A percentile compares a stretch with the other conserved stretches of the same genome.
These are phyloP conservation scores for Claviceps cyperi DNA, from an alignment of 2,329 filamentous ascomycete genomes.

Conservation along the genomic window DNA sequence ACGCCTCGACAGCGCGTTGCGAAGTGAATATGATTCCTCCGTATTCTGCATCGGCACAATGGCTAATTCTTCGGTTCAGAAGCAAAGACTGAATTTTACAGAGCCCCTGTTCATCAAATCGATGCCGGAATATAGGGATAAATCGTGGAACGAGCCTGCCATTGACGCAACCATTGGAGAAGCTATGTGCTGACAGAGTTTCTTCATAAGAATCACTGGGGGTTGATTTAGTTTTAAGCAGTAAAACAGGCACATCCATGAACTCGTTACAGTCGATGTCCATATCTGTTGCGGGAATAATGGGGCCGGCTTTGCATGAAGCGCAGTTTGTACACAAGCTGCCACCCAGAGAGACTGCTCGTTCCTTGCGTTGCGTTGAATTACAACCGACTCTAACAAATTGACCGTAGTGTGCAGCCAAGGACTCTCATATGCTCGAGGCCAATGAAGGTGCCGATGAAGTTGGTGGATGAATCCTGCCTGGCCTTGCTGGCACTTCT, in stretches of 20 bases:
- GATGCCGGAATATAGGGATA: constrained; percentile 63
- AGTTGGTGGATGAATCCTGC: no score
- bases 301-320: neutral
- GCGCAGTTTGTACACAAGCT: neutral
- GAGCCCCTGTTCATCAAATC: constrained; percentile 46
- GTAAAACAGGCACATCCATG: constrained; percentile 36
- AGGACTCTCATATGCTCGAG: neutral
- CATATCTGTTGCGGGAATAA: neutral
- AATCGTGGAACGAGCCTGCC: constrained; percentile 48
- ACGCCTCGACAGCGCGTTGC: constrained; percentile 70
- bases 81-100: constrained; percentile 37
- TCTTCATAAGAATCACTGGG: constrained; percentile 62
- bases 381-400: neutral
- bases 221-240: constrained; percentile 64
- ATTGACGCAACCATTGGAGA: constrained; percentile 11
- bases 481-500: no score
- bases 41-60: constrained; percentile 30
- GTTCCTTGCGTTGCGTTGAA: neutral
- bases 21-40: constrained; percentile 76
- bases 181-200: constrained; percentile 26
- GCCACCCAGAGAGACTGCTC: neutral
- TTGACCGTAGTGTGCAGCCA: neutral
- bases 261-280: neutral
- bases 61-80: constrained; percentile 24
- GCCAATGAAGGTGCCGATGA: neutral